These are phyloP conservation scores for Aspergillus puulaauensis DNA, from an alignment of 2,329 filamentous ascomycete species.

Conservation along the genomic window DNA sequence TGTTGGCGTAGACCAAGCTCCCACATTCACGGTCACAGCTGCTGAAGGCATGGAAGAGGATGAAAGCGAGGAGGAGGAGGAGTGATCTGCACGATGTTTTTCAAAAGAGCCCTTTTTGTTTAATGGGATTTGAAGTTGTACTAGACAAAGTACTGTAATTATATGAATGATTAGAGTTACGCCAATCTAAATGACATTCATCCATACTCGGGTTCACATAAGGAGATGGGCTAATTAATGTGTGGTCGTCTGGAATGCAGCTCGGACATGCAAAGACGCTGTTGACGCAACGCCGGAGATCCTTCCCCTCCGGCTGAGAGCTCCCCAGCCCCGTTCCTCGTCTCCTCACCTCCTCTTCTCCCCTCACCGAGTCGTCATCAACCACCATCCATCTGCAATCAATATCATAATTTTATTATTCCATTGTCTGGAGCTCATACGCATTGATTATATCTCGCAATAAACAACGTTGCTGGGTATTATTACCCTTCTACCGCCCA, in stretches of 20 bases:
- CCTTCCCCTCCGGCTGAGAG: neutral
- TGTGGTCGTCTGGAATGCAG: neutral
- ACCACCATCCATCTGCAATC: neutral
- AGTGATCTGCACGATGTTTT: conserved; percentile 31
- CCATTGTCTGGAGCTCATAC: neutral
- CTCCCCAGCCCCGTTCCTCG: neutral
- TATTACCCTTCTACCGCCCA: neutral
- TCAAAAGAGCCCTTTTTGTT: conserved; percentile 11
- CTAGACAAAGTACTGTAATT: conserved; percentile 4
- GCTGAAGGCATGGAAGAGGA: conserved; percentile 96
- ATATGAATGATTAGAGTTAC: conserved; percentile 9
- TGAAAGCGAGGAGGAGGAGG: conserved; percentile 72
- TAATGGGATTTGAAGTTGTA: conserved; percentile 3
- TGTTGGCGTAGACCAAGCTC: conserved; percentile 93
- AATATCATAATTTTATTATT: neutral
- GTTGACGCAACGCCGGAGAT: neutral
- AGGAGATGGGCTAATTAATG: neutral
- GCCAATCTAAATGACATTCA: conserved; percentile 8
- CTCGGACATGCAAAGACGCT: neutral
- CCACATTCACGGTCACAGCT: conserved; percentile 78
- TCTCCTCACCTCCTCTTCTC: conserved; percentile 3
- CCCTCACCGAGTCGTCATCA: conserved; percentile 6
- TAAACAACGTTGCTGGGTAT: neutral
- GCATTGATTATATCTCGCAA: neutral
- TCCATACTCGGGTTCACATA: conserved; percentile 6